Conservation (phyloP, 2,329 filamentous ascomycete species). For the Pseudocercospora macadamiae region DNA sequence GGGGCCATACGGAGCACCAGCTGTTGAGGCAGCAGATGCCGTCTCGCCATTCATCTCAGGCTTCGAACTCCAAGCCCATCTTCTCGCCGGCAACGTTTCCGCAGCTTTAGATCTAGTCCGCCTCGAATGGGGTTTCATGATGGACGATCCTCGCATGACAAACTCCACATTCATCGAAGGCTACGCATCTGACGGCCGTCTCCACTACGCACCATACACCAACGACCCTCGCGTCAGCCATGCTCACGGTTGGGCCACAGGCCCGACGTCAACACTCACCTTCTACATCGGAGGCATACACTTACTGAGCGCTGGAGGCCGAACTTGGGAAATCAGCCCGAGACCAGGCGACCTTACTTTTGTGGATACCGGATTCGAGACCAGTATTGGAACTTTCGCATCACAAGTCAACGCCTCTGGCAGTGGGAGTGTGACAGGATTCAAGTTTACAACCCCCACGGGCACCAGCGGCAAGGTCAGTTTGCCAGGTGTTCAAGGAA, state of each 20-base stretch:
- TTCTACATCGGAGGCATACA: slow-evolving; percentile 51
- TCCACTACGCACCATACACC: slow-evolving; percentile 55
- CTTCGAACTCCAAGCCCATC: slow-evolving; percentile 53
- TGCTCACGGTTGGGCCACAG: slow-evolving; percentile 57
- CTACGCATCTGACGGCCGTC: slow-evolving; percentile 49
- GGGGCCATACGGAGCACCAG: slow-evolving; percentile 51
- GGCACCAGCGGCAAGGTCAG: slow-evolving; percentile 38
- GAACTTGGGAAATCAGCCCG: slow-evolving; percentile 49
- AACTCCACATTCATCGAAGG: slow-evolving; percentile 58
- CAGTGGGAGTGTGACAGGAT: slow-evolving; percentile 21
- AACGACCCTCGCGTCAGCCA: slow-evolving; percentile 54
- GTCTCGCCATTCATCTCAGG: slow-evolving; percentile 54
- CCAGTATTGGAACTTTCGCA: slow-evolving; percentile 48
- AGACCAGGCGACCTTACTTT: slow-evolving; percentile 48
- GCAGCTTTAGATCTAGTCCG: slow-evolving; percentile 49
- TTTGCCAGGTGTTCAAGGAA: slow-evolving; percentile 43
- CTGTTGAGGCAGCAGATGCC: slow-evolving; percentile 50
- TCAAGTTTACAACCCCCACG: slow-evolving; percentile 34
- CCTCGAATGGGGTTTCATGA: slow-evolving; percentile 58
- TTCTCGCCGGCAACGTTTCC: slow-evolving; percentile 44
- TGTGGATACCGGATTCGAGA: slow-evolving; percentile 52
- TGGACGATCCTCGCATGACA: slow-evolving; percentile 57
- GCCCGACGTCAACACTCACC: slow-evolving; percentile 50
- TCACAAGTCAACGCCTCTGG: slow-evolving; percentile 37
- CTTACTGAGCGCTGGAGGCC: slow-evolving; percentile 44